Percentiles rank a stretch among this genome's conserved stretches.
phyloP scores from a whole-genome alignment of 2,329 filamentous ascomycete species.

The Fusarium subtropicale region DNA sequence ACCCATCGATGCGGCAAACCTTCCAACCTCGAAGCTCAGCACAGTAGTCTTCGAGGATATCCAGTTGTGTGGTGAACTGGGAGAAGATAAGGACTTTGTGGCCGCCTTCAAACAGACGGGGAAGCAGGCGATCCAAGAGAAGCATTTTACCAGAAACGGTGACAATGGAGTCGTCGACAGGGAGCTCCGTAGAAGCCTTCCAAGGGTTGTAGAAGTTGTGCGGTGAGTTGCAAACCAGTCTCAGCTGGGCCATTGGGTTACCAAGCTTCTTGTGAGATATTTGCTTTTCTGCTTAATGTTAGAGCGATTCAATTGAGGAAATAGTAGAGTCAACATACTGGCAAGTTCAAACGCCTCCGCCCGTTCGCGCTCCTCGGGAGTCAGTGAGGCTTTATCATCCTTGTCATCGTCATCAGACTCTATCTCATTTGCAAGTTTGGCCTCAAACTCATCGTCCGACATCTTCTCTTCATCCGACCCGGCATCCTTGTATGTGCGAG shows the following conservation, averaged over 20 bases:
- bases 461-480: slow-evolving; percentile 72
- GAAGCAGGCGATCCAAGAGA: slow-evolving; percentile 86
- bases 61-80: slow-evolving; percentile 94
- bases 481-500: slow-evolving; percentile 62
- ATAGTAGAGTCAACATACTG: slow-evolving; percentile 63
- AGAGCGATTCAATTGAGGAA: slow-evolving; percentile 37
- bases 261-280: slow-evolving; percentile 92
- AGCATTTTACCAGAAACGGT: slow-evolving; percentile 96
- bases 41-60: slow-evolving; percentile 90
- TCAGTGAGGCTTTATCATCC: slow-evolving; percentile 46
- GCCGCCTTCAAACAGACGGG: slow-evolving; percentile 75
- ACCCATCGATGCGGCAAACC: slow-evolving; percentile 90
- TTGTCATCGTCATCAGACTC: slow-evolving; percentile 56
- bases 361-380: slow-evolving; percentile 71
- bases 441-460: slow-evolving; percentile 87
- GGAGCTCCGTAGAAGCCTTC: slow-evolving; percentile 66
- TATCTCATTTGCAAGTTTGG: slow-evolving; percentile 75
- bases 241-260: slow-evolving; percentile 91
- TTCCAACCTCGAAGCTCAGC: slow-evolving; percentile 79
- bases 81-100: slow-evolving; percentile 98
- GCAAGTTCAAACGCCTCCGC: slow-evolving; percentile 79
- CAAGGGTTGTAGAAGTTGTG: slow-evolving; percentile 98
- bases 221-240: slow-evolving; percentile 90
- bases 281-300: slow-evolving; percentile 71
- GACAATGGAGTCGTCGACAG: slow-evolving; percentile 83